Evolutionary conservation across 148 eudicot species (phyloP), one percentile per base, ranked within the genome.

Genomic region (Amaranthus hypochondriacus): DNA sequence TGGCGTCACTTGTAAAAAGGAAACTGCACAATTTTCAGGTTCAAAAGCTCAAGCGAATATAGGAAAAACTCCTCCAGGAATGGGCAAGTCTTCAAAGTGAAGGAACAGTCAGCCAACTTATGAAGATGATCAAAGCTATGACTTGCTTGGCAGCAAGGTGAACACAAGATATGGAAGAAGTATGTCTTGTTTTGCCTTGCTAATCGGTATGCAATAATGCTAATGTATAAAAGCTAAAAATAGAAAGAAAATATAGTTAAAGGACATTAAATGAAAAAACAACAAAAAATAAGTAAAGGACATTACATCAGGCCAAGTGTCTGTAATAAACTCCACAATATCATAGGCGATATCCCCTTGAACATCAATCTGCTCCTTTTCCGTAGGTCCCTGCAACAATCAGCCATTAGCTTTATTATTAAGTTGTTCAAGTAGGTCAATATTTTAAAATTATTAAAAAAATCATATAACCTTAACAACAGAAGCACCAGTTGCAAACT

Each of bases 311-410:
- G 85, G 87, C 96, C 97, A 94, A 77, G 93, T 87, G n/a, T 92
- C 96, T 39, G 98, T 92, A 66, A 94, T 87, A 77, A 94, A 92
- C 58, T 90, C 97, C 77, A 92, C 97, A 56, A 94, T 78, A 75
- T 94, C 97, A 76, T 84, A 92, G 39, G 98, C 78, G 79, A 89
- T 94, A 81, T 94, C 98, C 83, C 98, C 97, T 88, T 94, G 97
- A 74, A 94, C 97, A 80, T 94, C 97, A 81, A 92, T 88, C 74
- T 94, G 97, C 85, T 94, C 98, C 80, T 94, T 94, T 15, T 92
- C 96, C 13, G 98, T 94, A 51, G 97, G 93, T 57, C 98, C 97
- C 98, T 92, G 77, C 55, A 60, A 75, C 47, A 73, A 7, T 21
- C 42, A 52, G 72, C 7, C 52, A 75, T n/a, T 51, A 48, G 42